These are phyloP conservation scores for Stenogyne calaminthoides DNA, from an alignment of 305 asterid species.

Conservation along the genomic window DNA sequence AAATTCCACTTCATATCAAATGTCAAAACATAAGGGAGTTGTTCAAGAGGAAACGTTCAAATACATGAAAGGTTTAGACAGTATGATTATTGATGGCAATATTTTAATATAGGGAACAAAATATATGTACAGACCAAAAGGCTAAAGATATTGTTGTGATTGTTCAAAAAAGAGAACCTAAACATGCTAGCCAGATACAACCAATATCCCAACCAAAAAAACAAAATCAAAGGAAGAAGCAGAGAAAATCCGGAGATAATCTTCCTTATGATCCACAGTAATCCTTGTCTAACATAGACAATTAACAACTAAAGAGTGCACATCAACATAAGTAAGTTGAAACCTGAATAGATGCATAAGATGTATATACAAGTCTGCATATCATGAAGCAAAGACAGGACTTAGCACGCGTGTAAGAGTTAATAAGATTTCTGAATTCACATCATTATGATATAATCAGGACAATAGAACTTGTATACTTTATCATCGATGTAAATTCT, in stretches of 20 bases:
- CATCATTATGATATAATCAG: too few species aligned
- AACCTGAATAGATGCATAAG: background rate
- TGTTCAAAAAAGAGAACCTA: background rate
- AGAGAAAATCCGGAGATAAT: background rate
- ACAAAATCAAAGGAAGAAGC: background rate
- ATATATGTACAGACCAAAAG: constrained; percentile 6
- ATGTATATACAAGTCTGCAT: too few species aligned
- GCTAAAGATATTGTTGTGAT: background rate
- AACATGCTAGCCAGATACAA: background rate
- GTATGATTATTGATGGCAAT: background rate
- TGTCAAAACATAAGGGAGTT: background rate
- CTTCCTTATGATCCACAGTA: constrained; percentile 2
- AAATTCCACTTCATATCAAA: constrained; percentile 9
- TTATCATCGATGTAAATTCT: constrained; percentile 2
- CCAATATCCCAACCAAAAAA: background rate
- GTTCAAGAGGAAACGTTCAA: constrained; percentile 2
- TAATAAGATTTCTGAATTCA: constrained; percentile 13
- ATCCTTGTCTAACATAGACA: background rate
- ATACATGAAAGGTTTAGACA: too few species aligned
- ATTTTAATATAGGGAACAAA: constrained; percentile 11
- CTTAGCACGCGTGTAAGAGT: background rate
- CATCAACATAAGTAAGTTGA: constrained; percentile 12
- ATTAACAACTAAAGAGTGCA: too few species aligned
- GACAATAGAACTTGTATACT: background rate
- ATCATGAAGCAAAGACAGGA: too few species aligned